These are phyloP conservation scores for Gremmenia infestans DNA, from an alignment of 2,329 filamentous ascomycete genomes.

Conservation along the genomic window DNA sequence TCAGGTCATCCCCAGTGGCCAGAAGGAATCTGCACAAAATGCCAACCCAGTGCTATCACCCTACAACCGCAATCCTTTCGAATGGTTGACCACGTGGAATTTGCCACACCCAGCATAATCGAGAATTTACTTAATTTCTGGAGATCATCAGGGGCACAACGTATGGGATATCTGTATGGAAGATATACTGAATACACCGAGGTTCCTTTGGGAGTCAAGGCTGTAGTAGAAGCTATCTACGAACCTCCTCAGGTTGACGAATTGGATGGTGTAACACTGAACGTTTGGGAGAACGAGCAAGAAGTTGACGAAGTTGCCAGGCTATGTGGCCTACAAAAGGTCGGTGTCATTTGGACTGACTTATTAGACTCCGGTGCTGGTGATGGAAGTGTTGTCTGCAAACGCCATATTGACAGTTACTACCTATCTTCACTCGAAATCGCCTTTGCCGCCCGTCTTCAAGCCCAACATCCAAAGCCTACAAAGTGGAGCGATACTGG, in stretches of 20 bases:
- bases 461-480: slow-evolving; percentile 81
- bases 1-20: slow-evolving; percentile 92
- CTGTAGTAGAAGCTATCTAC: slow-evolving; percentile 94
- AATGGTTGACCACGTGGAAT: slow-evolving; percentile 98
- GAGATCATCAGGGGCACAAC: slow-evolving; percentile 78
- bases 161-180: slow-evolving; percentile 87
- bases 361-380: slow-evolving; percentile 74
- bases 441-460: slow-evolving; percentile 79
- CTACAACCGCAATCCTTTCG: slow-evolving; percentile 89
- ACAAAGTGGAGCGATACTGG: slow-evolving; percentile 98
- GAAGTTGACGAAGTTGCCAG: slow-evolving; percentile 76
- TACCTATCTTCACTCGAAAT: slow-evolving; percentile 91
- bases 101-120: slow-evolving; percentile 77
- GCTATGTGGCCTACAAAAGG: slow-evolving; percentile 77
- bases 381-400: slow-evolving; percentile 87
- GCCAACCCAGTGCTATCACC: slow-evolving; percentile 94
- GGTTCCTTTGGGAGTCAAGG: slow-evolving; percentile 90
- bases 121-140: slow-evolving; percentile 90
- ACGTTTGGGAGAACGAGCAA: slow-evolving; percentile 78
- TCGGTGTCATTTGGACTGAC: slow-evolving; percentile 95
- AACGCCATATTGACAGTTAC: slow-evolving; percentile 87
- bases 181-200: slow-evolving; percentile 86
- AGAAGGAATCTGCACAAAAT: slow-evolving; percentile 96
- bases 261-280: slow-evolving; percentile 78
- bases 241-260: slow-evolving; percentile 91